Base-by-base conservation (phyloP, 2,329 filamentous ascomycete genomes). In the Plectosphaerella sp. region DNA sequence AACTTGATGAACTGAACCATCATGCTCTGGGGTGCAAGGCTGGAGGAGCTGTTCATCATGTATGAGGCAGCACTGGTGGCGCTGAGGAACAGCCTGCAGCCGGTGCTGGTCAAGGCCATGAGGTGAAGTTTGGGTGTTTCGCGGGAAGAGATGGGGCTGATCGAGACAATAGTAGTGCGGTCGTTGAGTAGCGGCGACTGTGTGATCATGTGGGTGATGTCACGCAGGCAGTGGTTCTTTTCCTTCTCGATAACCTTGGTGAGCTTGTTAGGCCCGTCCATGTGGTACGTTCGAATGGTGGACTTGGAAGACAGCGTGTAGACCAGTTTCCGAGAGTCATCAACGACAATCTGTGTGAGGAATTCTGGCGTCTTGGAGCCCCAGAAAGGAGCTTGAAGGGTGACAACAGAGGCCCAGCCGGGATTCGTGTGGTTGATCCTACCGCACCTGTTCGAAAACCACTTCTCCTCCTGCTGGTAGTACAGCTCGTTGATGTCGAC, bases 1-100 rank as follows among this genome's bases (percentile, higher is more conserved):
- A 96, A 96, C 65, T 94, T 95, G 69, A 99, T 90, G 64, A 96
- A 94, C 60, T 95, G 88, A n/a, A 97, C 85, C 68, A 97, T 92
- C 91, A 99, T 97, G 70, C 91, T 97, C 61, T 89, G 92, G 1
- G 94, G 92, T 1, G 89, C 85, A 53, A 77, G 68, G 53, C 78
- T 86, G 8, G 82, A 78, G 18, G 81, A 77, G 20, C 80, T 80
- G 14, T 78, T 79, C 28, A 83, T 76, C 66, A 78, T 80, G 72
- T 87, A 86, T 0, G 78, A 88, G 2, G 84, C 82, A 16, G 90
- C 87, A 57, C 87, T 88, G 0, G 91, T 96, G 5, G 93, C 91
- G 64, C 91, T 97, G 50, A 99, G 79, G 67, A 94, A 97, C 5
- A 99, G 82, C 20, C 94, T 85, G 65, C 92, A 96, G 18, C 95